A percentile compares a stretch with the other conserved stretches of the same genome.
phyloP scores from a whole-genome alignment of 2,329 filamentous ascomycete genomes.

The Arthrobotrys sinensis region DNA sequence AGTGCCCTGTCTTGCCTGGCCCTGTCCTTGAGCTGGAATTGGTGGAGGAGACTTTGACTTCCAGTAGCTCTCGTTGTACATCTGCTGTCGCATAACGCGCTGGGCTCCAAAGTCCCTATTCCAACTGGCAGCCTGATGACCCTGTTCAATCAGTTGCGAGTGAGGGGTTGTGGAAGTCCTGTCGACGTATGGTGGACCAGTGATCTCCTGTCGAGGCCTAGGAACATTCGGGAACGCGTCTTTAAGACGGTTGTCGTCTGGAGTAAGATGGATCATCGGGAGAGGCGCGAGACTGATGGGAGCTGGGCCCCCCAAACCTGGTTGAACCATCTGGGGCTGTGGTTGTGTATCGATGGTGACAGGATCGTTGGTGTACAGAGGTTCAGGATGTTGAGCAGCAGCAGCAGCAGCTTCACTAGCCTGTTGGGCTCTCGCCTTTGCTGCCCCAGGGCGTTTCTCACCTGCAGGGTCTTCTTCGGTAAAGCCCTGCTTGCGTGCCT shows the following conservation, averaged over 20 bases:
- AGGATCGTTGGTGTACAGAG: conserved; percentile 86
- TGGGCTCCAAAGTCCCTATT: conserved; percentile 87
- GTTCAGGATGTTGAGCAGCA: conserved; percentile 89
- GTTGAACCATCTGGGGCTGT: conserved; percentile 79
- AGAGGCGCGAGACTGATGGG: conserved; percentile 79
- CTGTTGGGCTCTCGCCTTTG: conserved; percentile 72
- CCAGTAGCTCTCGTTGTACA: conserved; percentile 85
- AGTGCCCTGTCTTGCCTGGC: conserved; percentile 24
- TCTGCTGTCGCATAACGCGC: conserved; percentile 81
- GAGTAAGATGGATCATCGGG: conserved; percentile 85
- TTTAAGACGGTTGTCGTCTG: conserved; percentile 81
- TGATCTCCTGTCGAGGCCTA: conserved; percentile 89
- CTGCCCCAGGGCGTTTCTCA: conserved; percentile 93
- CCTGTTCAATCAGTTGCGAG: conserved; percentile 86
- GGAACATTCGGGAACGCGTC: conserved; percentile 84
- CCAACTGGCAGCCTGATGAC: conserved; percentile 89
- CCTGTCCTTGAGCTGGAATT: conserved; percentile 29
- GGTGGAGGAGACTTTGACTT: conserved; percentile 71
- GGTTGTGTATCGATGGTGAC: conserved; percentile 77
- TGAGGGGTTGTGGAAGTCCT: conserved; percentile 82
- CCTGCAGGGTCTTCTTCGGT: conserved; percentile 96
- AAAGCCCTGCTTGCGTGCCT: conserved; percentile 96
- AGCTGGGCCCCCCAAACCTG: conserved; percentile 78
- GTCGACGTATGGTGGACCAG: conserved; percentile 89
- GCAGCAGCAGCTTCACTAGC: conserved; percentile 67